These are phyloP conservation scores for Centella asiatica DNA, from an alignment of 129 eudicot species.

Conservation along the genomic window DNA sequence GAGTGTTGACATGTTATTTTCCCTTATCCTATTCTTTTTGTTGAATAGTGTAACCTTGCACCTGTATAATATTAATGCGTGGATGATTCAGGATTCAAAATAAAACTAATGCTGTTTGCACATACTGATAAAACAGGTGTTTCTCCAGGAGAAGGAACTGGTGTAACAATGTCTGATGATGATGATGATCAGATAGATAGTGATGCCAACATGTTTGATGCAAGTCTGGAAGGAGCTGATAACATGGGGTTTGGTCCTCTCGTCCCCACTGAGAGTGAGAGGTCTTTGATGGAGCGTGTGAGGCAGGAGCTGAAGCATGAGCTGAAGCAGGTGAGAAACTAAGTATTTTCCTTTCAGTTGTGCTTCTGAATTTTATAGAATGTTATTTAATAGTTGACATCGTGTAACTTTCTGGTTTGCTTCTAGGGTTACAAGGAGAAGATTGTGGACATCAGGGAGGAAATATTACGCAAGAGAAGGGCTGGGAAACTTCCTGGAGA, in stretches of 20 bases:
- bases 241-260: conserved; percentile 16
- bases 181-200: conserved; percentile 10
- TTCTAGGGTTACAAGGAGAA: conserved; percentile 83
- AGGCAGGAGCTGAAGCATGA: conserved; percentile 15
- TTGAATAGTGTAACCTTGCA: no score
- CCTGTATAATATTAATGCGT: no score
- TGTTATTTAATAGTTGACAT: neutral
- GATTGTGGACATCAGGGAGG: conserved; percentile 88
- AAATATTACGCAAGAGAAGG: conserved; percentile 80
- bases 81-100: neutral
- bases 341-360: neutral
- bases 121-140: conserved; percentile 3
- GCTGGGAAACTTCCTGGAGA: conserved; percentile 95
- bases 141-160: conserved; percentile 14
- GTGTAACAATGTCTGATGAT: conserved; percentile 18
- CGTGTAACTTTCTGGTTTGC: conserved; percentile 1
- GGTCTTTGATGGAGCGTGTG: conserved; percentile 17
- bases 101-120: neutral
- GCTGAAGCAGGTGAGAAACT: conserved; percentile 12
- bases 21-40: no score
- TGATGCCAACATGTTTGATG: conserved; percentile 17
- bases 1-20: neutral
- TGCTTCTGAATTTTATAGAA: neutral
- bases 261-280: conserved; percentile 14
- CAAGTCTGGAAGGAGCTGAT: conserved; percentile 11